A percentile compares a stretch with the other conserved stretches of the same genome.
These are phyloP conservation scores for Setaria viridis DNA, from an alignment of 202 grass and related monocot species.

Conservation along the genomic window DNA sequence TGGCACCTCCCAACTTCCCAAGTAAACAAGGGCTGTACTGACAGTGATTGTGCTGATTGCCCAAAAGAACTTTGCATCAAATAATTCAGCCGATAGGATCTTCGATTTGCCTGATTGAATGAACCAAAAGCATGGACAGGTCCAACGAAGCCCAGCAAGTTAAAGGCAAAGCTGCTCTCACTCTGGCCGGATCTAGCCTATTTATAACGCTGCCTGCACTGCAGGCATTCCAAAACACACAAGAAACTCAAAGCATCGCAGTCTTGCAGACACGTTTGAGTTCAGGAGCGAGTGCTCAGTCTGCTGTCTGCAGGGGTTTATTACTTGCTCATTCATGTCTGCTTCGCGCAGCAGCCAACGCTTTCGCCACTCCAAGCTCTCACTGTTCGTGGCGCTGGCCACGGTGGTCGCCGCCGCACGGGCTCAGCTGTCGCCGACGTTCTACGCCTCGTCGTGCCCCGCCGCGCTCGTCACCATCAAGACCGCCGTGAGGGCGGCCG, in stretches of 20 bases:
- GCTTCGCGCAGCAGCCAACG: not conserved
- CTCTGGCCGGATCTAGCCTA: not conserved
- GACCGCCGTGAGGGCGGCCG: slow-evolving; percentile 45
- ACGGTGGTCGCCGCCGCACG: slow-evolving; percentile 33
- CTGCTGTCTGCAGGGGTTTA: too few species aligned
- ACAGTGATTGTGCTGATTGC: not conserved
- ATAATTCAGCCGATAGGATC: not conserved
- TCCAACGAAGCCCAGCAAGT: slow-evolving; percentile 39
- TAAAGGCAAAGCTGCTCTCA: slow-evolving; percentile 23
- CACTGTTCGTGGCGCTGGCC: slow-evolving; percentile 22
- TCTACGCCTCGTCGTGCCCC: slow-evolving; percentile 58
- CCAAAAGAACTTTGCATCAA: not conserved
- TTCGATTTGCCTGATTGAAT: not conserved
- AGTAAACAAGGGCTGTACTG: too few species aligned
- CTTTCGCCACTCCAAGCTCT: slow-evolving; percentile 22
- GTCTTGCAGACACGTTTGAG: too few species aligned
- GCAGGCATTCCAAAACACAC: not conserved
- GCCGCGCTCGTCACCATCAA: slow-evolving; percentile 44
- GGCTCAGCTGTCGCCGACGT: slow-evolving; percentile 63
- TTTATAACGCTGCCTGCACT: not conserved
- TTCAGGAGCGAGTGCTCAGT: too few species aligned
- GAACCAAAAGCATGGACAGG: not conserved
- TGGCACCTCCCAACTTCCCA: too few species aligned
- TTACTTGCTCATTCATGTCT: slow-evolving; percentile 15
- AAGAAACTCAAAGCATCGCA: not conserved